A percentile compares a stretch with the other conserved stretches of the same genome.
Conservation (phyloP, 2,329 filamentous ascomycete species). For the Pseudocercospora vitis region DNA sequence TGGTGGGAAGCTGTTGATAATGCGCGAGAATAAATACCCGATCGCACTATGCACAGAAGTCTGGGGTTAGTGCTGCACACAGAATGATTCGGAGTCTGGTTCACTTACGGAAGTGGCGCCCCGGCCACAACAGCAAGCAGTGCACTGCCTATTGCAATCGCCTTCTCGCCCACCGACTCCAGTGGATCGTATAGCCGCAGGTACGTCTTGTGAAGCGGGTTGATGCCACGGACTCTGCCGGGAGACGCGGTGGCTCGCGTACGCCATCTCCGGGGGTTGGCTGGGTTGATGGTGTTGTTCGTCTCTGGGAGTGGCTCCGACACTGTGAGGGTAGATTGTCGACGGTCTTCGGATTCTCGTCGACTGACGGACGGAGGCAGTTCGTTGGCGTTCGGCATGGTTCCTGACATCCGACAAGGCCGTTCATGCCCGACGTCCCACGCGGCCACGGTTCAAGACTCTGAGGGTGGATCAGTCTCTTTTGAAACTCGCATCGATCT, state of each 20-base stretch:
- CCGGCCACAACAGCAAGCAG: conserved; percentile 43
- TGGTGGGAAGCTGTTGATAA: conserved; percentile 54
- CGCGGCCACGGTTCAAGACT: not conserved
- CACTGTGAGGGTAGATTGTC: not conserved
- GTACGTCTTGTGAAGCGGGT: conserved; percentile 52
- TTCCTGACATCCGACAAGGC: not conserved
- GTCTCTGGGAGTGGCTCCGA: conserved; percentile 8
- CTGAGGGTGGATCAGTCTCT: not conserved
- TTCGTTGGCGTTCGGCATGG: no score
- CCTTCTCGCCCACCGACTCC: conserved; percentile 42
- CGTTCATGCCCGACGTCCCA: not conserved
- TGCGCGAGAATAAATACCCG: conserved; percentile 48
- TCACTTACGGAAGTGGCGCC: conserved; percentile 38
- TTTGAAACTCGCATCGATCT: not conserved
- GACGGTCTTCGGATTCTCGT: not conserved
- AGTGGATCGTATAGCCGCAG: conserved; percentile 50
- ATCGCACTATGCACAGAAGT: conserved; percentile 33
- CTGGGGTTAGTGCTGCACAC: not conserved
- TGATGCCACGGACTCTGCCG: conserved; percentile 31
- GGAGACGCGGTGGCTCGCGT: conserved; percentile 10
- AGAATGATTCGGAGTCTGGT: no score
- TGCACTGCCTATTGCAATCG: conserved; percentile 38
- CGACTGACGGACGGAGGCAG: not conserved
- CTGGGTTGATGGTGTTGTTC: conserved; percentile 5
- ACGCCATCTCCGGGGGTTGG: conserved; percentile 9